phyloP scores from a whole-genome alignment of 371 early-diverging fungal species.

The Mortierella sp. region DNA sequence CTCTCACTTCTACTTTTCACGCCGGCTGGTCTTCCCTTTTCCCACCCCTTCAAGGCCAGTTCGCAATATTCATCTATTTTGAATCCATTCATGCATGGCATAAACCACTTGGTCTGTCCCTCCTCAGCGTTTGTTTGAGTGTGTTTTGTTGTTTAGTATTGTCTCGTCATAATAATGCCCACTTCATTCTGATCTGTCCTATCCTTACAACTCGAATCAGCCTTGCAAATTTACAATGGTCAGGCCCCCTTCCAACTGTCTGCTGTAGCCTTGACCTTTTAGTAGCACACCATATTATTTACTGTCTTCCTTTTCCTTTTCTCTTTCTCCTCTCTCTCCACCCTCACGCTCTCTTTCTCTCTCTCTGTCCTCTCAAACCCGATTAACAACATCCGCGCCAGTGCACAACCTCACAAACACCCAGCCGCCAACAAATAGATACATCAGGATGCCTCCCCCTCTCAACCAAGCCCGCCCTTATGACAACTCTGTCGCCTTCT shows the following conservation, averaged over 20 bases:
- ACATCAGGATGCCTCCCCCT: constrained; percentile 14
- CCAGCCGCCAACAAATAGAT: background rate
- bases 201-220: background rate
- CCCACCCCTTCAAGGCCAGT: background rate
- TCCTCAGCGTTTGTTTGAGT: background rate
- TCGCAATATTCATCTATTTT: background rate
- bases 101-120: background rate
- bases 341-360: background rate
- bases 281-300: background rate
- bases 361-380: background rate
- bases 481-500: constrained; percentile 16
- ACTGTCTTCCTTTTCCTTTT: background rate
- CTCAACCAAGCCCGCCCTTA: constrained; percentile 15
- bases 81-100: background rate
- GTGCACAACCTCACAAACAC: background rate
- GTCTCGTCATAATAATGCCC: background rate
- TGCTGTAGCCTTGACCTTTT: background rate
- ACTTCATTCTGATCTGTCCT: background rate
- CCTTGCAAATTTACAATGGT: background rate
- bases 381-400: background rate
- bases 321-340: background rate
- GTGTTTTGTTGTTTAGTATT: background rate
- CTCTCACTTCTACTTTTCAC: no score
- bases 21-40: background rate
- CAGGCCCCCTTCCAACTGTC: background rate